Percentiles rank a stretch among this genome's conserved stretches.
Conservation (phyloP, 768 basidiomycete genomes). For the Clitopilus passeckerianus region DNA sequence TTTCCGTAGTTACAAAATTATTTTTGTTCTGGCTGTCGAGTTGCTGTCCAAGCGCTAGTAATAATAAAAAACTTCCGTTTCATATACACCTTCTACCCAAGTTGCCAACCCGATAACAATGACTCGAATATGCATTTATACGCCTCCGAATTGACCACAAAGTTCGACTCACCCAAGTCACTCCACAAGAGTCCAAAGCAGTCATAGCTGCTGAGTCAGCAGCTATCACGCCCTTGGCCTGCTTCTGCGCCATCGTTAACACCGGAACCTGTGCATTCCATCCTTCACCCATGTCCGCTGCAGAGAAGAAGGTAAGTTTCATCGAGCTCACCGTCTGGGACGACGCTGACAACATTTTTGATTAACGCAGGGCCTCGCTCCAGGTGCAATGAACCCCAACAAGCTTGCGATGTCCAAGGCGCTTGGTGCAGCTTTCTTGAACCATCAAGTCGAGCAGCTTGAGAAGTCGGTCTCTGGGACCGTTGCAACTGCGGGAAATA, state of each 20-base stretch:
- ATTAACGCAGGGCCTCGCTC: not conserved
- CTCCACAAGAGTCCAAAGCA: not conserved
- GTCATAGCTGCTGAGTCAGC: not conserved
- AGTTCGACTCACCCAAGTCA: too few relatives aligned
- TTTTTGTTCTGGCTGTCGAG: too few relatives aligned
- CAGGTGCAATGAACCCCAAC: slow-evolving; percentile 27
- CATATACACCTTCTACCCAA: too few relatives aligned
- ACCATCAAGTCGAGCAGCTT: slow-evolving; percentile 84
- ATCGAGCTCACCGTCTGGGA: not conserved
- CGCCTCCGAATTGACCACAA: too few relatives aligned
- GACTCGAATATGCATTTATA: too few relatives aligned
- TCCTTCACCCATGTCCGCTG: not conserved
- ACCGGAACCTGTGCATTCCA: not conserved
- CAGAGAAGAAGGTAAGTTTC: not conserved
- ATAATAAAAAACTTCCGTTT: too few relatives aligned
- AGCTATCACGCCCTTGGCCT: not conserved
- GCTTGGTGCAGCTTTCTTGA: slow-evolving; percentile 82
- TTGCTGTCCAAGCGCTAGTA: too few relatives aligned
- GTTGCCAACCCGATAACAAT: too few relatives aligned
- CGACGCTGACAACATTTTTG: not conserved
- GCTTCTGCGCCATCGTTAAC: not conserved
- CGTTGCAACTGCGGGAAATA: slow-evolving; percentile 25
- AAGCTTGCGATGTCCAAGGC: slow-evolving; percentile 83
- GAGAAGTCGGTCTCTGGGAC: slow-evolving; percentile 59
- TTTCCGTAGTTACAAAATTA: too few relatives aligned